A percentile compares a stretch with the other conserved stretches of the same genome.
These are phyloP conservation scores for Cyclotella cryptica DNA, from an alignment of 108 stramenopile genomes.

Conservation along the genomic window DNA sequence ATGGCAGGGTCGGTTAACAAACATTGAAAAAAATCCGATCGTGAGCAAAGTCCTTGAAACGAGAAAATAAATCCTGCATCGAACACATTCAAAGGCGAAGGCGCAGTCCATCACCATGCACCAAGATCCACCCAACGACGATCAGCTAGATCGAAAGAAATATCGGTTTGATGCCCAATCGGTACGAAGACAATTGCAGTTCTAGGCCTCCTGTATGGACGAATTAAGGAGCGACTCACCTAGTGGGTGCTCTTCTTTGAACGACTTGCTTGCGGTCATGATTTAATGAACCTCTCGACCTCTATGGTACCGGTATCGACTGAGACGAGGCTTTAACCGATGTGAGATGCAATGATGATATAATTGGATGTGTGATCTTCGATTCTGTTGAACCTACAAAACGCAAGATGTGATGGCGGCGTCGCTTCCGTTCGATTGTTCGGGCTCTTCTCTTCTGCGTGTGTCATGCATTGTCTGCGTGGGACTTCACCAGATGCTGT, in stretches of 20 bases:
- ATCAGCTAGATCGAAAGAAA: neutral
- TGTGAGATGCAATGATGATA: neutral
- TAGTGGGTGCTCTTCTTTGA: conserved; percentile 89
- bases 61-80: too few species aligned
- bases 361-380: too few species aligned
- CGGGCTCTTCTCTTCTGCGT: neutral
- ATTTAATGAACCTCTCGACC: neutral
- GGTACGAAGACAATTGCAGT: neutral
- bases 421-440: neutral
- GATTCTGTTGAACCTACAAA: neutral
- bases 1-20: neutral
- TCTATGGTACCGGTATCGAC: neutral
- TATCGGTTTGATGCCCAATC: neutral
- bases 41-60: neutral
- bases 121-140: too few species aligned
- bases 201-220: neutral
- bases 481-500: neutral
- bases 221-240: conserved; percentile 58
- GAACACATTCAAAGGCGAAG: neutral
- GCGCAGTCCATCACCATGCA: too few species aligned
- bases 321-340: neutral
- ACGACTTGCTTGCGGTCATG: conserved; percentile 80
- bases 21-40: too few species aligned
- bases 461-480: neutral
- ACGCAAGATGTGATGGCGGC: neutral